These are phyloP conservation scores for Stachybotrys echinatus DNA, from an alignment of 2,329 filamentous ascomycete genomes.

Conservation along the genomic window DNA sequence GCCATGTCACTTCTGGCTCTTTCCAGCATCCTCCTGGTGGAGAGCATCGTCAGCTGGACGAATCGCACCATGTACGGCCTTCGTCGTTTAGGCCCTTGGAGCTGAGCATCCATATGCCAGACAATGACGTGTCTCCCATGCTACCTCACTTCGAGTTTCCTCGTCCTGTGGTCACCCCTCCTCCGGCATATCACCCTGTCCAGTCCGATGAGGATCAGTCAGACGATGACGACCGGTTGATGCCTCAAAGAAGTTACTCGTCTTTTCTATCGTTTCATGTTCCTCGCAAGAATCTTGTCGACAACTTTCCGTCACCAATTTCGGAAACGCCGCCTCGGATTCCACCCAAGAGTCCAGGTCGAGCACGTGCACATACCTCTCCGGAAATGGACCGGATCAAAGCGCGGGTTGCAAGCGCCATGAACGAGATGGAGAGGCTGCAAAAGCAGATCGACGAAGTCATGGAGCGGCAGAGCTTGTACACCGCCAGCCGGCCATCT, in stretches of 20 bases:
- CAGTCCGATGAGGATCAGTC: conserved; percentile 22
- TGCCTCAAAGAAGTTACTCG: conserved; percentile 36
- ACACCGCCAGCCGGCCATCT: conserved; percentile 46
- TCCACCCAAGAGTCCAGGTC: conserved; percentile 34
- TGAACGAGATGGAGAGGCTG: conserved; percentile 53
- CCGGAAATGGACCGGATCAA: conserved; percentile 46
- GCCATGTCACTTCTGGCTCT: conserved; percentile 48
- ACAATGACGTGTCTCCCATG: conserved; percentile 47
- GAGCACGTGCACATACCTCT: conserved; percentile 38
- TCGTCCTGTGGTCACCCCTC: conserved; percentile 32
- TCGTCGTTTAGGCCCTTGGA: conserved; percentile 49
- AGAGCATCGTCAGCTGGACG: conserved; percentile 10
- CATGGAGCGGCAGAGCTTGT: conserved; percentile 56
- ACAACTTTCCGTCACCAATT: conserved; percentile 13
- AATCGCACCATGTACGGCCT: conserved; percentile 15
- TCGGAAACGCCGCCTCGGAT: conserved; percentile 26
- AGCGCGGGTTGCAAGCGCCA: conserved; percentile 49
- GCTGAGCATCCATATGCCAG: conserved; percentile 44
- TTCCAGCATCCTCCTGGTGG: conserved; percentile 25
- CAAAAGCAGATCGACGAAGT: conserved; percentile 56
- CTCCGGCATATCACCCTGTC: conserved; percentile 25
- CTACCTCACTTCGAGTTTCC: conserved; percentile 43
- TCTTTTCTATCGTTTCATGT: conserved; percentile 53
- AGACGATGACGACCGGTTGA: conserved; percentile 22
- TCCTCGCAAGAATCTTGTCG: conserved; percentile 36